phyloP scores from a whole-genome alignment of 2,329 filamentous ascomycete genomes.

The Epichloe aotearoae region DNA sequence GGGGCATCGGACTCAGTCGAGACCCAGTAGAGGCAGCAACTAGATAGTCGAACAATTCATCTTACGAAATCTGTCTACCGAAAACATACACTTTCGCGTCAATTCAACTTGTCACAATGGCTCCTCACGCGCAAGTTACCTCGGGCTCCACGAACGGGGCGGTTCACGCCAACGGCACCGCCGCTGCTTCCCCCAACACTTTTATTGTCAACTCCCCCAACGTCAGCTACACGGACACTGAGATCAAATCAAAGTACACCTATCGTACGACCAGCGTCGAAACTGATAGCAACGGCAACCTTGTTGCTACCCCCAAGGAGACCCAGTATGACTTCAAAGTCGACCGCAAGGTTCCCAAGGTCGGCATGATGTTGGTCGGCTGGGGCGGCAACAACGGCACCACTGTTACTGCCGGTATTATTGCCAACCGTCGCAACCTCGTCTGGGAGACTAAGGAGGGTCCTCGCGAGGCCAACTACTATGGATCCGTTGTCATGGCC shows the following conservation, averaged over 20 bases:
- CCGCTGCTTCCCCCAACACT: constrained; percentile 40
- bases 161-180: constrained; percentile 36
- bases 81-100: constrained; percentile 9
- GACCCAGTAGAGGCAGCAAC: constrained; percentile 37
- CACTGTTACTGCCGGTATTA: constrained; percentile 91
- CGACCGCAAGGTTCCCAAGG: constrained; percentile 82
- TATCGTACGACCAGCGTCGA: constrained; percentile 87
- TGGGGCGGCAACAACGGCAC: constrained; percentile 98
- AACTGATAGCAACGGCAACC: constrained; percentile 58
- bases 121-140: constrained; percentile 68
- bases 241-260: constrained; percentile 88
- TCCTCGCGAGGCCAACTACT: constrained; percentile 80
- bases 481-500: constrained; percentile 92
- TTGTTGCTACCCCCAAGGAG: constrained; percentile 74
- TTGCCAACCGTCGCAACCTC: constrained; percentile 81
- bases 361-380: constrained; percentile 94
- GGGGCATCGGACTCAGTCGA: constrained; percentile 59
- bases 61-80: constrained; percentile 5
- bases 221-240: constrained; percentile 74
- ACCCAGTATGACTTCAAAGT: constrained; percentile 96
- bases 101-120: constrained; percentile 50
- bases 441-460: constrained; percentile 93
- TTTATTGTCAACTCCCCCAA: constrained; percentile 90
- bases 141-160: constrained; percentile 47
- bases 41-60: constrained; percentile 6